A percentile compares a stretch with the other conserved stretches of the same genome.
These are phyloP conservation scores for Solanum gracilifrons DNA, from an alignment of 257 asterid genomes.

Conservation along the genomic window DNA sequence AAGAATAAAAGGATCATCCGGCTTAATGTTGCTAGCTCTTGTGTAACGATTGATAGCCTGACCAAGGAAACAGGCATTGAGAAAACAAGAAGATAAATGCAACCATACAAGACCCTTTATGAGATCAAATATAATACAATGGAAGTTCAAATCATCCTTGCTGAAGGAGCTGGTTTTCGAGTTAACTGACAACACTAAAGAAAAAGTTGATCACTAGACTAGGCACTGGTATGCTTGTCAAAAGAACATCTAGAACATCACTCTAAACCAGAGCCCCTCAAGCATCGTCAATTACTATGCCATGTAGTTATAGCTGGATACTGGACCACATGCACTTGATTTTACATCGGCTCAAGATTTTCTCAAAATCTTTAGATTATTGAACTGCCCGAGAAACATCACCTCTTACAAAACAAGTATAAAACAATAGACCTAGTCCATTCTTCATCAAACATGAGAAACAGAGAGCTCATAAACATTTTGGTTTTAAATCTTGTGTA, in stretches of 20 bases:
- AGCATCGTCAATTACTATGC: neutral
- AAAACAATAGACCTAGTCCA: neutral
- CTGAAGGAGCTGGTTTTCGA: neutral
- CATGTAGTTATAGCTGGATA: neutral
- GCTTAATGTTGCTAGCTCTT: conserved; percentile 66
- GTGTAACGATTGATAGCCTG: conserved; percentile 82
- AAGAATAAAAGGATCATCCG: conserved; percentile 56
- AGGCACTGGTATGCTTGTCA: neutral
- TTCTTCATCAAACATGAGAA: neutral
- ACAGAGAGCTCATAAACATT: neutral
- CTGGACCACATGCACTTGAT: neutral
- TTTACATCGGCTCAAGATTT: neutral
- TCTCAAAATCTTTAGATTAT: neutral
- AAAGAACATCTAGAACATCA: neutral
- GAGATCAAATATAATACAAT: neutral
- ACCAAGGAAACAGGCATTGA: conserved; percentile 1
- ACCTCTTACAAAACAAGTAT: neutral
- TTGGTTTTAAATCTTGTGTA: neutral
- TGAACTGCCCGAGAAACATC: neutral
- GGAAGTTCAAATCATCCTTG: neutral
- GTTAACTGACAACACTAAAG: neutral
- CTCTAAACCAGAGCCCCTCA: neutral
- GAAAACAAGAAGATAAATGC: neutral
- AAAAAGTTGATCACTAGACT: neutral
- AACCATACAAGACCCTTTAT: neutral